phyloP scores from a whole-genome alignment of 2,329 filamentous ascomycete species.

The Aspergillus jensenii region DNA sequence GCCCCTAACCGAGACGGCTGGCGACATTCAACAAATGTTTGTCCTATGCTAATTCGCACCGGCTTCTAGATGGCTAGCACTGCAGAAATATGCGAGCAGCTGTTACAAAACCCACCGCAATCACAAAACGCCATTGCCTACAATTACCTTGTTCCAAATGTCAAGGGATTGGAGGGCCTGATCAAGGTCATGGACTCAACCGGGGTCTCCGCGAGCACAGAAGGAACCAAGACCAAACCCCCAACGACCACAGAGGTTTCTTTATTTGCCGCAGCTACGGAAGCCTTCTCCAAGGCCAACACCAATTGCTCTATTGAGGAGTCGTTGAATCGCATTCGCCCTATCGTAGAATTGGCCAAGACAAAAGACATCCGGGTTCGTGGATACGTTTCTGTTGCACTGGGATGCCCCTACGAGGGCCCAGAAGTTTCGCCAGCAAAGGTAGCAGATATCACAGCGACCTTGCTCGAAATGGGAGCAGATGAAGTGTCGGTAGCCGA shows the following conservation, averaged over 20 bases:
- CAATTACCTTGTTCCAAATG: constrained; percentile 66
- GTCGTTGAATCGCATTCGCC: constrained; percentile 58
- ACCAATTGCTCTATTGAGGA: constrained; percentile 66
- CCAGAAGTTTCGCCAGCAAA: constrained; percentile 59
- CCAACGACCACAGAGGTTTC: constrained; percentile 56
- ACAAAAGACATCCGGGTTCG: constrained; percentile 58
- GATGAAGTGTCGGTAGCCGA: constrained; percentile 66
- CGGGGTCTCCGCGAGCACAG: constrained; percentile 31
- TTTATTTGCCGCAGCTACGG: constrained; percentile 65
- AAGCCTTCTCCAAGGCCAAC: constrained; percentile 64
- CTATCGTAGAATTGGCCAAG: constrained; percentile 58
- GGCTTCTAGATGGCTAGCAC: constrained; percentile 63
- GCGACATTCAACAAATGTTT: not conserved
- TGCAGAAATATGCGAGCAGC: constrained; percentile 57
- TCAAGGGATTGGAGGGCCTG: constrained; percentile 60
- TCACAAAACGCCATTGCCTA: constrained; percentile 57
- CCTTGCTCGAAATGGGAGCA: constrained; percentile 63
- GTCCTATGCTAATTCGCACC: not conserved
- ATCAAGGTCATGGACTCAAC: constrained; percentile 53
- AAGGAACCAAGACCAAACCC: constrained; percentile 26
- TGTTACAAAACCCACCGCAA: constrained; percentile 52
- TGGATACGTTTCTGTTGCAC: constrained; percentile 64
- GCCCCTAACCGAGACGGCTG: not conserved
- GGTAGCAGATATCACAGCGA: constrained; percentile 62
- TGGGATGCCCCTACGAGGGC: constrained; percentile 67